Evolutionary conservation across 1,284 basidiomycete species (phyloP).

Genomic region (Phenoliferia sp.): DNA sequence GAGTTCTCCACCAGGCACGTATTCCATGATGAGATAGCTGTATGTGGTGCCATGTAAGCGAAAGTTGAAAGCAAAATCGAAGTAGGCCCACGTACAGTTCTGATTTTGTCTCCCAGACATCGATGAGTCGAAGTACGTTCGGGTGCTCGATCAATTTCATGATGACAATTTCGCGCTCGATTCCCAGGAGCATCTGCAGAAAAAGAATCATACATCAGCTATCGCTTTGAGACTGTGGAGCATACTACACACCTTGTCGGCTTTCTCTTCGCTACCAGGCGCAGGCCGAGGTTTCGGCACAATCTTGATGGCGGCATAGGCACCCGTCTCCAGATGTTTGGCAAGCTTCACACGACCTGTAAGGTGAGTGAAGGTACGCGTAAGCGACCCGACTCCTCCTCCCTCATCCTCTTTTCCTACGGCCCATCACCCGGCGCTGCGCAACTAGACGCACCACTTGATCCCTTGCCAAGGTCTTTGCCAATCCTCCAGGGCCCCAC

Average conservation of each 20-base stretch:
- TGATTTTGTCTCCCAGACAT: constrained; percentile 93
- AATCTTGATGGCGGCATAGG: constrained; percentile 95
- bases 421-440: background rate
- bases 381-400: constrained; percentile 3
- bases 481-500: constrained; percentile 94
- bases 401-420: background rate
- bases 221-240: background rate
- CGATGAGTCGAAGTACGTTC: constrained; percentile 89
- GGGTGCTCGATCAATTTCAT: constrained; percentile 99
- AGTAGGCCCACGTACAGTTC: constrained; percentile 58
- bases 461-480: constrained; percentile 85
- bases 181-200: constrained; percentile 67
- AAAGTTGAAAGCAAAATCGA: background rate
- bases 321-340: constrained; percentile 76
- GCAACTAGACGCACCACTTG: constrained; percentile 59
- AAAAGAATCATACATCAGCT: background rate
- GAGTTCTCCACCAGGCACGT: constrained; percentile 93
- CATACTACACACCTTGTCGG: constrained; percentile 44
- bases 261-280: constrained; percentile 61
- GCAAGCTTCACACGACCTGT: constrained; percentile 83
- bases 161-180: constrained; percentile 96
- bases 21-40: constrained; percentile 89
- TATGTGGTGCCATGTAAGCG: background rate
- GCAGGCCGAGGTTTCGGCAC: constrained; percentile 74
- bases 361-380: constrained; percentile 3